Percentiles rank a stretch among this genome's conserved stretches.
Conservation (phyloP, 208 protist genomes). For the Strigomonas culicis region DNA sequence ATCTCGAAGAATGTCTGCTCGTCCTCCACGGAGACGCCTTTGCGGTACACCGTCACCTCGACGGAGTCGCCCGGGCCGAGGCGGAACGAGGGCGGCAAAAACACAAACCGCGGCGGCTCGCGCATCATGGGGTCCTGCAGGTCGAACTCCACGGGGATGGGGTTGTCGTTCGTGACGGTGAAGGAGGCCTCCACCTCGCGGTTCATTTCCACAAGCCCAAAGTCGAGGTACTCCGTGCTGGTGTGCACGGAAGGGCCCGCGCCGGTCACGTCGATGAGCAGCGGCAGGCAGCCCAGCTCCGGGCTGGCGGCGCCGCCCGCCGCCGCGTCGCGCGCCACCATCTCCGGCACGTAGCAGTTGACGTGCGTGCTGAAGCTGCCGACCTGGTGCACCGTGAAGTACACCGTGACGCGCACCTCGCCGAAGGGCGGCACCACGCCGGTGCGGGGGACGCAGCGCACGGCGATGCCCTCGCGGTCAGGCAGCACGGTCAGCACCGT, state of each 20-base stretch:
- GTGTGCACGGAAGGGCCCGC: constrained; percentile 73
- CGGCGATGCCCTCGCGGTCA: constrained; percentile 31
- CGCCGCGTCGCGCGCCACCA: constrained; percentile 22
- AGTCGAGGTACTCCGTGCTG: constrained; percentile 79
- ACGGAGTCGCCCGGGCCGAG: constrained; percentile 75
- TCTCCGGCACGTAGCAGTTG: constrained; percentile 70
- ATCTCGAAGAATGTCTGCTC: constrained; percentile 88
- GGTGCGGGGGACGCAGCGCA: constrained; percentile 59
- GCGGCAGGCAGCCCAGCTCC: background rate
- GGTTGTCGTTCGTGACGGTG: constrained; percentile 87
- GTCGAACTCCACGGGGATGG: constrained; percentile 69
- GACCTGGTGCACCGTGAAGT: constrained; percentile 54
- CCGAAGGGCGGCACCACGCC: constrained; percentile 50
- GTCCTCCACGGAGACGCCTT: constrained; percentile 67
- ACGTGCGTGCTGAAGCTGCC: constrained; percentile 46
- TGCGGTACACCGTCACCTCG: constrained; percentile 87
- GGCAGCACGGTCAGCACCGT: constrained; percentile 6
- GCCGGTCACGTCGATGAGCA: constrained; percentile 50
- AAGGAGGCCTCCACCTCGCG: constrained; percentile 72
- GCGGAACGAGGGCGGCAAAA: constrained; percentile 64
- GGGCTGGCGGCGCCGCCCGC: constrained; percentile 1
- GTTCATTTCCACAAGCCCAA: constrained; percentile 80
- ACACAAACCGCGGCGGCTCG: constrained; percentile 79
- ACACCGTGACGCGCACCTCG: constrained; percentile 41
- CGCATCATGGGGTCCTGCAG: constrained; percentile 74